Percentiles rank a stretch among this genome's conserved stretches.
Conservation (phyloP, 164 flowering plant genomes). For the Kalanchoe fedtschenkoi region DNA sequence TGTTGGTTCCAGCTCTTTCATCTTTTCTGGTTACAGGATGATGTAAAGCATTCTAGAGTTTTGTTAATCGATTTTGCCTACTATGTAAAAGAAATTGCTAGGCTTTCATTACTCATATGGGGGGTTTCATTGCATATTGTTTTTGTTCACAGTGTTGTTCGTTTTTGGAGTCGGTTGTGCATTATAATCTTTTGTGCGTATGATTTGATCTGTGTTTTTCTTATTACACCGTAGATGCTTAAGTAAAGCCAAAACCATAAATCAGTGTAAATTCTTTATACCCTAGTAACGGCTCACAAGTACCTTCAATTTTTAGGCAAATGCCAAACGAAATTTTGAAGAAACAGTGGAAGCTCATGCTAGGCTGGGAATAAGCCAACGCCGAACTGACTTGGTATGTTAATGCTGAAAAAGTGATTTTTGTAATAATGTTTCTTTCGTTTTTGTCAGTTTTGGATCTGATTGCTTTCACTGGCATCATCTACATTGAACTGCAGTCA, state of each 20-base stretch:
- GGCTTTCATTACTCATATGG: too few relatives aligned
- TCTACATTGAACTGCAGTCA: conserved; percentile 44
- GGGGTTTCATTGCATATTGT: too few relatives aligned
- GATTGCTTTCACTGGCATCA: background rate
- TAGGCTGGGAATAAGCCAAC: conserved; percentile 56
- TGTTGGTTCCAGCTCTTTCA: too few relatives aligned
- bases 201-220: too few relatives aligned
- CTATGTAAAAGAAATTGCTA: too few relatives aligned
- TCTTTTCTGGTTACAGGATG: too few relatives aligned
- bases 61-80: too few relatives aligned
- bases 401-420: background rate
- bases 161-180: too few relatives aligned
- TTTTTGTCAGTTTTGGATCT: background rate
- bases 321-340: conserved; percentile 53
- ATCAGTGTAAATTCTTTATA: background rate
- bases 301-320: conserved; percentile 53
- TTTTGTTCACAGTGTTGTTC: too few relatives aligned
- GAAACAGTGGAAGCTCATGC: conserved; percentile 97
- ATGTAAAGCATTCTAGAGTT: too few relatives aligned
- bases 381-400: conserved; percentile 69
- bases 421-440: background rate
- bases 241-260: background rate
- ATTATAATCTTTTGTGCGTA: too few relatives aligned
- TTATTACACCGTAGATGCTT: background rate
- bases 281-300: background rate